Evolutionary conservation across 805 yeast species (phyloP).

Genomic region (Yamadazyma insecticola): DNA sequence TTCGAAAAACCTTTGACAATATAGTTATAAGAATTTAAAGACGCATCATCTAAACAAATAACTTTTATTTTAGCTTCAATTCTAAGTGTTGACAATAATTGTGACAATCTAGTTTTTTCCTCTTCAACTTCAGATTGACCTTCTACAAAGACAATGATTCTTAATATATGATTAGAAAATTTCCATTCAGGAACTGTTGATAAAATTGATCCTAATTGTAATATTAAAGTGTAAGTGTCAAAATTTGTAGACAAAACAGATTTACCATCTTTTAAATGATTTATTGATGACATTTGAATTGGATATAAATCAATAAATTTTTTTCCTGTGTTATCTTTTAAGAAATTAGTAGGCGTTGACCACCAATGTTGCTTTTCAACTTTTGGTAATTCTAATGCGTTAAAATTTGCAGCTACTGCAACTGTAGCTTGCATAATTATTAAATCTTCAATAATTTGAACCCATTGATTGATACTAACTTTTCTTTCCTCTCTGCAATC

Average conservation of each 20-base stretch:
- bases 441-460: slow-evolving; percentile 85
- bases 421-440: slow-evolving; percentile 85
- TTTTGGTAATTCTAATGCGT: slow-evolving; percentile 59
- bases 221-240: slow-evolving; percentile 90
- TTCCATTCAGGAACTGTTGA: slow-evolving; percentile 95
- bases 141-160: slow-evolving; percentile 92
- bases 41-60: slow-evolving; percentile 57
- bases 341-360: slow-evolving; percentile 6
- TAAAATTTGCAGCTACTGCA: slow-evolving; percentile 90
- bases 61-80: slow-evolving; percentile 81
- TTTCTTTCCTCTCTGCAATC: slow-evolving; percentile 65
- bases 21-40: slow-evolving; percentile 61
- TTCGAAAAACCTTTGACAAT: slow-evolving; percentile 64
- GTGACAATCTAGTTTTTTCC: slow-evolving; percentile 58
- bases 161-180: slow-evolving; percentile 53
- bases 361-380: background rate
- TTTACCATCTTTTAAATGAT: slow-evolving; percentile 60
- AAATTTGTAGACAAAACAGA: slow-evolving; percentile 81
- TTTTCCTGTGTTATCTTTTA: slow-evolving; percentile 18
- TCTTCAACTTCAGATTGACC: slow-evolving; percentile 61
- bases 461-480: slow-evolving; percentile 79
- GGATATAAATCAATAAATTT: slow-evolving; percentile 87
- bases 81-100: slow-evolving; percentile 69
- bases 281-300: slow-evolving; percentile 89
- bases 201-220: slow-evolving; percentile 90